These are phyloP conservation scores for Effrenium voratum DNA, from an alignment of 73 alveolate species.

Conservation along the genomic window DNA sequence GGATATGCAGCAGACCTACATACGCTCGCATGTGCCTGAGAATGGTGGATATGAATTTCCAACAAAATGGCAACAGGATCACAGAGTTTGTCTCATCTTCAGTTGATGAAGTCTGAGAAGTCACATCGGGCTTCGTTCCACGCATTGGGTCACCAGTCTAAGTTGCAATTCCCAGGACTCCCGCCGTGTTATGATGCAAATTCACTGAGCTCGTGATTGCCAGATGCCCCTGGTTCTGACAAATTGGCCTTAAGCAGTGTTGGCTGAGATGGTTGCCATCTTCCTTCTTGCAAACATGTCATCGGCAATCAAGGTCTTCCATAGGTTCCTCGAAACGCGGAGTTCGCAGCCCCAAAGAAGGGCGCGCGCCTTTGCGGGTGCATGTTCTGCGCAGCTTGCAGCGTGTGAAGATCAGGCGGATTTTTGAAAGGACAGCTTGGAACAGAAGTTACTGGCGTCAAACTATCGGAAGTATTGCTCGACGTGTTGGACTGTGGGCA, in stretches of 20 bases:
- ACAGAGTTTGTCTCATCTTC: neutral
- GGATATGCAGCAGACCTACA: too few relatives aligned
- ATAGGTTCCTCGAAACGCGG: neutral
- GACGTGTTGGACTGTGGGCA: too few relatives aligned
- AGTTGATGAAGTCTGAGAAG: neutral
- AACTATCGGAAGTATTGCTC: too few relatives aligned
- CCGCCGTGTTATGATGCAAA: conserved; percentile 69
- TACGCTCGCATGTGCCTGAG: neutral
- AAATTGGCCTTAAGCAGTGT: too few relatives aligned
- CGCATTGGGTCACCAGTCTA: neutral
- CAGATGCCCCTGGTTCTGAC: neutral
- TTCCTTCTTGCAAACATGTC: too few relatives aligned
- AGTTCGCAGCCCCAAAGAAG: neutral
- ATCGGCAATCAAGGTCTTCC: neutral
- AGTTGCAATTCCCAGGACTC: neutral
- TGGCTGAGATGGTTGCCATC: too few relatives aligned
- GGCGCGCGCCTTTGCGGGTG: neutral
- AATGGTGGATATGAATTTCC: neutral
- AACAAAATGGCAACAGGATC: neutral
- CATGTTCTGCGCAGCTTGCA: neutral
- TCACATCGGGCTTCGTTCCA: neutral
- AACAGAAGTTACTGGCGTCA: too few relatives aligned
- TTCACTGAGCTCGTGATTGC: conserved; percentile 4
- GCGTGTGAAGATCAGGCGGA: too few relatives aligned
- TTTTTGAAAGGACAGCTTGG: too few relatives aligned